phyloP scores from a whole-genome alignment of 352 stramenopile genomes.

The Phytophthora capsici region DNA sequence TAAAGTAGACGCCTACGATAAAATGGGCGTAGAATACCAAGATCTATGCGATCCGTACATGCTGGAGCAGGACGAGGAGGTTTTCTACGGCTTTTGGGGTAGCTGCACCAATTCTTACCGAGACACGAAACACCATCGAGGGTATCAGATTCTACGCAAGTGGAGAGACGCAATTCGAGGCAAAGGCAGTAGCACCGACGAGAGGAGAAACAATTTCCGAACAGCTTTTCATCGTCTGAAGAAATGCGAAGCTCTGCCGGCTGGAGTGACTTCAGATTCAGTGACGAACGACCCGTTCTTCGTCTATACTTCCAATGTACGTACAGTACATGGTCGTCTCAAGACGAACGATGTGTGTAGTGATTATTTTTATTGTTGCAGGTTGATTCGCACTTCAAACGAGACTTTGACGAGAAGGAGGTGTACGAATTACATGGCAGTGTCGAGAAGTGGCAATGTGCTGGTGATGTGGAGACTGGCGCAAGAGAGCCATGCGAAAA shows the following conservation, averaged over 20 bases:
- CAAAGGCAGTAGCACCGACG: constrained; percentile 28
- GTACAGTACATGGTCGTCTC: background rate
- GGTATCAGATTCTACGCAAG: constrained; percentile 71
- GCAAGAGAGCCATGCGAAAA: constrained; percentile 47
- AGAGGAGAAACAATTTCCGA: constrained; percentile 36
- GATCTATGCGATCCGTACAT: constrained; percentile 90
- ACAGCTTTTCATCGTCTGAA: constrained; percentile 49
- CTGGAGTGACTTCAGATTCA: constrained; percentile 24
- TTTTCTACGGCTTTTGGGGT: constrained; percentile 94
- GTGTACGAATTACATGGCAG: constrained; percentile 91
- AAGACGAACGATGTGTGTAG: too few species aligned
- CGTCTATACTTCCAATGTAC: constrained; percentile 93
- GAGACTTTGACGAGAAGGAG: constrained; percentile 73
- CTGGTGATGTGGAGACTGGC: constrained; percentile 53
- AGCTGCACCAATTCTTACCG: constrained; percentile 89
- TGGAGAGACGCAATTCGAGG: constrained; percentile 49
- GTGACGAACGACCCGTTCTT: constrained; percentile 85
- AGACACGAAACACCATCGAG: constrained; percentile 75
- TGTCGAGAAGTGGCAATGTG: constrained; percentile 81
- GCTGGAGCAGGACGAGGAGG: constrained; percentile 74
- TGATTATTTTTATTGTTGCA: constrained; percentile 16
- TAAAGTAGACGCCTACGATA: constrained; percentile 79
- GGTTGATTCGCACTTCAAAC: constrained; percentile 89
- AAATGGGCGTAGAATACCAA: constrained; percentile 86
- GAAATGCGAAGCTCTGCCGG: constrained; percentile 38